Evolutionary conservation across 768 basidiomycete species (phyloP).

Genomic region (Panaeolus papilionaceus): DNA sequence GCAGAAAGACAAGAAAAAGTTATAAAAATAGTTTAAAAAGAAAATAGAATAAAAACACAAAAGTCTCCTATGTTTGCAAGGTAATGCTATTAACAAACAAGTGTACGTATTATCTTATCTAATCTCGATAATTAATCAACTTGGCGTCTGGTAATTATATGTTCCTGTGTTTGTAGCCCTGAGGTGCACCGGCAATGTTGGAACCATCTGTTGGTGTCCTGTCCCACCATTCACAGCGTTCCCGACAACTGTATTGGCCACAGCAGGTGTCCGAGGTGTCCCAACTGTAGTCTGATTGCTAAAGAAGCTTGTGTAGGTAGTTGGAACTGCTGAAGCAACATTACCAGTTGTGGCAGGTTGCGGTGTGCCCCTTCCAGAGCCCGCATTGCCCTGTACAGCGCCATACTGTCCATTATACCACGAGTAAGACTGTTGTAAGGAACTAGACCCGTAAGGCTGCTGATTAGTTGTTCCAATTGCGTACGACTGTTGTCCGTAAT

Average conservation of each 20-base stretch:
- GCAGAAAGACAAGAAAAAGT: background rate
- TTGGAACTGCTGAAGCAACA: constrained; percentile 31
- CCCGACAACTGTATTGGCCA: constrained; percentile 58
- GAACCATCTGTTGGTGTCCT: constrained; percentile 20
- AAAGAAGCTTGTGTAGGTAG: constrained; percentile 39
- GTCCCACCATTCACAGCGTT: constrained; percentile 19
- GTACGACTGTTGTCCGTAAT: constrained; percentile 44
- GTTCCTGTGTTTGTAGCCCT: constrained; percentile 32
- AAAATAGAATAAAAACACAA: background rate
- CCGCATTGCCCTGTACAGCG: constrained; percentile 30
- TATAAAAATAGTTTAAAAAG: background rate
- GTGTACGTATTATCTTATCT: constrained; percentile 3
- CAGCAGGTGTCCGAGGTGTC: constrained; percentile 44
- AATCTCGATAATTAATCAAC: constrained; percentile 12
- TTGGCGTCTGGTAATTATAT: constrained; percentile 32
- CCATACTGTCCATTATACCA: constrained; percentile 35
- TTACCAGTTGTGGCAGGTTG: constrained; percentile 33
- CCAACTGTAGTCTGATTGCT: constrained; percentile 20
- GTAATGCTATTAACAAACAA: constrained; percentile 12
- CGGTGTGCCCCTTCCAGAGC: constrained; percentile 36
- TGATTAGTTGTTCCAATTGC: constrained; percentile 37
- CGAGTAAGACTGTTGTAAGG: constrained; percentile 41
- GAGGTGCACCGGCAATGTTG: constrained; percentile 40
- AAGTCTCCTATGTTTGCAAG: background rate
- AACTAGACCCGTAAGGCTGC: constrained; percentile 39